Percentiles rank a stretch among this genome's conserved stretches.
Conservation (phyloP, 2,329 filamentous ascomycete genomes). For the Aspergillus uvarum region DNA sequence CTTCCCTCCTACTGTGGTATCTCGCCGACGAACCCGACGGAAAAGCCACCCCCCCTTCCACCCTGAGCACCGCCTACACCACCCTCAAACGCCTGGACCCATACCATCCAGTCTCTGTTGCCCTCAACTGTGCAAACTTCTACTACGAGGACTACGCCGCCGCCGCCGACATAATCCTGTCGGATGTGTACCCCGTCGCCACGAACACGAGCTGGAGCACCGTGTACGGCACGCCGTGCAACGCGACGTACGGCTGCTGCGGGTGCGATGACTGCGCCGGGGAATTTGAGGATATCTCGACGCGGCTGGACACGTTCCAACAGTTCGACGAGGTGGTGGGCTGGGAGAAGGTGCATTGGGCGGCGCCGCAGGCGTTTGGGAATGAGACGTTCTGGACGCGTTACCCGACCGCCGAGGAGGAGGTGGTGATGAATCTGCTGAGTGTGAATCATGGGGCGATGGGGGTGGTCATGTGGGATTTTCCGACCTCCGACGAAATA, state of each 20-base stretch:
- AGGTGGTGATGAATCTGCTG: slow-evolving; percentile 1
- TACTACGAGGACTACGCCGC: not conserved
- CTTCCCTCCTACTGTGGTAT: slow-evolving; percentile 1
- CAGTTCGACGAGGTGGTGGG: not conserved
- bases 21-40: slow-evolving; percentile 2
- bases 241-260: slow-evolving; percentile 1
- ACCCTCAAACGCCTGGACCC: not conserved
- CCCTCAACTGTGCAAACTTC: slow-evolving; percentile 3
- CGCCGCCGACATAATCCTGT: not conserved
- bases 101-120: not conserved
- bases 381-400: slow-evolving; percentile 4
- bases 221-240: not conserved
- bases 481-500: not conserved
- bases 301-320: not conserved
- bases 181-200: not conserved
- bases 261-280: not conserved
- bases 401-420: not conserved
- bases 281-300: not conserved
- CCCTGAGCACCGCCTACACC: not conserved
- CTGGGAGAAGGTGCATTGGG: slow-evolving; percentile 6
- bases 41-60: not conserved
- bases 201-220: slow-evolving; percentile 1
- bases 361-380: slow-evolving; percentile 5
- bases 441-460: not conserved
- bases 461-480: slow-evolving; percentile 5